Conservation (phyloP, 2,329 filamentous ascomycete genomes). For the Fusarium equiseti region DNA sequence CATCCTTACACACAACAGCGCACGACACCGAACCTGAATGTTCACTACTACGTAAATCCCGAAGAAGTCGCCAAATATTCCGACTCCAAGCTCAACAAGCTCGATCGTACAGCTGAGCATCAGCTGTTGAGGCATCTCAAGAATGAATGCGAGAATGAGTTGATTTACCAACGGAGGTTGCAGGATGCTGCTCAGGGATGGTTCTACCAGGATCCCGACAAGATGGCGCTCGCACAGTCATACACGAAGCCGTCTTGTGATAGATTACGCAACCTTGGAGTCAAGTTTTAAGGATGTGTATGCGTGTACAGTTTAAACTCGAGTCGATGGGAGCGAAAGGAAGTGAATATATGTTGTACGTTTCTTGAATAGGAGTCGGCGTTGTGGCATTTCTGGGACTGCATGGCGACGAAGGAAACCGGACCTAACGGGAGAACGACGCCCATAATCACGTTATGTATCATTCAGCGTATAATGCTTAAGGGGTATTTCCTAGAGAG, state of each 20-base stretch:
- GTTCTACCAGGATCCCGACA: slow-evolving; percentile 84
- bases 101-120: slow-evolving; percentile 83
- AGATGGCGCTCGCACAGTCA: slow-evolving; percentile 76
- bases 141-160: slow-evolving; percentile 80
- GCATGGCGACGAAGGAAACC: slow-evolving; percentile 42
- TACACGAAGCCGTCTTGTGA: slow-evolving; percentile 66
- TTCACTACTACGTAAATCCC: slow-evolving; percentile 90
- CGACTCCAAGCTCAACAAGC: slow-evolving; percentile 74
- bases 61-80: slow-evolving; percentile 78
- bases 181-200: slow-evolving; percentile 86
- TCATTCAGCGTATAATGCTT: slow-evolving; percentile 29
- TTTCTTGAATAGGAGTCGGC: slow-evolving; percentile 49
- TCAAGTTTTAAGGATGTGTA: slow-evolving; percentile 42
- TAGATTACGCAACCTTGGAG: slow-evolving; percentile 59
- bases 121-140: slow-evolving; percentile 76
- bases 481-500: slow-evolving; percentile 9
- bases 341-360: slow-evolving; percentile 20
- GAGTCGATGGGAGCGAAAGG: background rate
- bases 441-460: slow-evolving; percentile 39
- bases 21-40: slow-evolving; percentile 74
- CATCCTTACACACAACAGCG: slow-evolving; percentile 81
- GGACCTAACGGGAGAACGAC: slow-evolving; percentile 22
- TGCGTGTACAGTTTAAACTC: background rate
- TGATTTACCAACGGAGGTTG: slow-evolving; percentile 72
- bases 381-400: slow-evolving; percentile 48